These are phyloP conservation scores for Marasmius tenuissimus DNA, from an alignment of 1,284 basidiomycete genomes.

Conservation along the genomic window DNA sequence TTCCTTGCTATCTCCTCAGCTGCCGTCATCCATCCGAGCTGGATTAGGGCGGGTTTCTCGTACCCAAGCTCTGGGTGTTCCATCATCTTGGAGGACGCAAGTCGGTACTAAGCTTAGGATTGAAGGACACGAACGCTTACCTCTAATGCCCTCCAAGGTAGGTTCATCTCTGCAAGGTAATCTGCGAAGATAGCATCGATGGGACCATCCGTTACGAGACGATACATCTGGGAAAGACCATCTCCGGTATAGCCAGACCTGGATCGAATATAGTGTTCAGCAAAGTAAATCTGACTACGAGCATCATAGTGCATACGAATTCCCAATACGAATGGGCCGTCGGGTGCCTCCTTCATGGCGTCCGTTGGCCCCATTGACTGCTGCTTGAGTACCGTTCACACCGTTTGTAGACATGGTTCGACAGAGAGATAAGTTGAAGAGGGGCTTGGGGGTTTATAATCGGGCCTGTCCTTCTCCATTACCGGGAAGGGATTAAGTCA, in stretches of 20 bases:
- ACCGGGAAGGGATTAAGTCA: neutral
- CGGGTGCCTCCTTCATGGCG: neutral
- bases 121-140: neutral
- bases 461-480: too few species aligned
- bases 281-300: neutral
- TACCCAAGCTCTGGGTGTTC: conserved; percentile 13
- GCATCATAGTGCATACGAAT: neutral
- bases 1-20: conserved; percentile 16
- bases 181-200: conserved; percentile 23
- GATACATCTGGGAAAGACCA: conserved; percentile 10
- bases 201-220: conserved; percentile 15
- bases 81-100: conserved; percentile 4
- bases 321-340: conserved; percentile 2
- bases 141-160: conserved; percentile 14
- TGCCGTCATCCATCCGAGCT: conserved; percentile 13
- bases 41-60: conserved; percentile 16
- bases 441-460: neutral
- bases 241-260: conserved; percentile 14
- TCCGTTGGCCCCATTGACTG: neutral
- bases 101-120: neutral
- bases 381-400: neutral
- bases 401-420: neutral
- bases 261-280: too few species aligned
- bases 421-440: neutral
- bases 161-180: conserved; percentile 22